phyloP scores from a whole-genome alignment of 345 rosid species.

The Eucalyptus sp. region DNA sequence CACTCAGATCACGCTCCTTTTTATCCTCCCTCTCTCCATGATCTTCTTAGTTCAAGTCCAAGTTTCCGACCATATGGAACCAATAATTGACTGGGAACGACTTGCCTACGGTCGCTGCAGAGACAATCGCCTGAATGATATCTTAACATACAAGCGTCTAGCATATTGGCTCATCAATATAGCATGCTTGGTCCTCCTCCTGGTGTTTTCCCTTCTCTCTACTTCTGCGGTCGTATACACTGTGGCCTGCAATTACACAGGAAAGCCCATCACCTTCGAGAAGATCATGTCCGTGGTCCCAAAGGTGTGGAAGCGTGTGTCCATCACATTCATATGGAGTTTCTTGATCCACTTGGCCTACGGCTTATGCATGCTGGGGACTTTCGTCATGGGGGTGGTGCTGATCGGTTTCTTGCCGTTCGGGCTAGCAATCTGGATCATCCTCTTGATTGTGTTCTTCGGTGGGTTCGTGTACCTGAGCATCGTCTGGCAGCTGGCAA shows the following conservation, averaged over 20 bases:
- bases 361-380: neutral
- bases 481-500: conserved; percentile 31
- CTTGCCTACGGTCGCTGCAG: accelerated
- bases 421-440: neutral
- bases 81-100: neutral
- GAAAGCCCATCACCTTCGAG: conserved; percentile 9
- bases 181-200: conserved; percentile 12
- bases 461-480: conserved; percentile 16
- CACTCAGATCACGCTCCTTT: conserved; percentile 20
- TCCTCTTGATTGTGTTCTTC: neutral
- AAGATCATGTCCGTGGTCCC: conserved; percentile 30
- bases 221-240: conserved; percentile 36
- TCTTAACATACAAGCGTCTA: neutral
- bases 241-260: conserved; percentile 31
- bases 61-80: conserved; percentile 3
- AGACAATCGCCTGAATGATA: neutral
- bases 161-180: conserved; percentile 7
- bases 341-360: conserved; percentile 7
- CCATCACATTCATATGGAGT: conserved; percentile 26
- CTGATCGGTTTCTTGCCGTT: neutral
- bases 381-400: neutral
- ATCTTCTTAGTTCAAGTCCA: conserved; percentile 22
- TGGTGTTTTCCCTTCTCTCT: conserved; percentile 32
- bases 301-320: conserved; percentile 43
- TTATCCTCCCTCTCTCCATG: conserved; percentile 38